Conservation (phyloP, 1,284 basidiomycete species). For the Ganoderma multipileum region DNA sequence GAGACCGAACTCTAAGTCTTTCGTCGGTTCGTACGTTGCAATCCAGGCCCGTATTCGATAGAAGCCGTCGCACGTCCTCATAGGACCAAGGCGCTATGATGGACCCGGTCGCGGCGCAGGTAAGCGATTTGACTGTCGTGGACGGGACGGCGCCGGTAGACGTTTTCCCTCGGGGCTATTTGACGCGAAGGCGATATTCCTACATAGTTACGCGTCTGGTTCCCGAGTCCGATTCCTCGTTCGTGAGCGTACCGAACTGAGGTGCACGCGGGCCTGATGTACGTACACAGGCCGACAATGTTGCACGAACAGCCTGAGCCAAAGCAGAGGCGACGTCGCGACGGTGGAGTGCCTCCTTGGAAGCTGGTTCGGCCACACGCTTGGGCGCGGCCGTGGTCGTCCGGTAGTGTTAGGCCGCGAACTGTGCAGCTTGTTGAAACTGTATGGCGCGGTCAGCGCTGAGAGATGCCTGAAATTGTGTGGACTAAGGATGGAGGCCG, state of each 20-base stretch:
- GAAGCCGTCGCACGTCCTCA: background rate
- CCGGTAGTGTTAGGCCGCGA: background rate
- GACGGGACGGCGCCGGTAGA: background rate
- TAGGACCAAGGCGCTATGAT: background rate
- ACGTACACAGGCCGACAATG: background rate
- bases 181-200: background rate
- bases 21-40: background rate
- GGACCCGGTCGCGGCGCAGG: background rate
- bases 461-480: background rate
- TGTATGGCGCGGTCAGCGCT: background rate
- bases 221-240: background rate
- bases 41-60: background rate
- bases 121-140: background rate
- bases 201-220: background rate
- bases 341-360: background rate
- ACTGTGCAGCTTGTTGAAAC: constrained; percentile 7
- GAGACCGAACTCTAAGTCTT: background rate
- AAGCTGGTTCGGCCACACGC: constrained; percentile 8
- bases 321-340: background rate
- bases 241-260: constrained; percentile 2
- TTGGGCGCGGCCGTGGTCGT: background rate
- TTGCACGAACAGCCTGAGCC: background rate
- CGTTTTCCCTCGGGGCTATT: background rate
- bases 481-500: background rate
- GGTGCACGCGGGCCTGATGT: background rate